Evolutionary conservation across 1,284 basidiomycete species (phyloP).

Genomic region (Tremellales sp.): DNA sequence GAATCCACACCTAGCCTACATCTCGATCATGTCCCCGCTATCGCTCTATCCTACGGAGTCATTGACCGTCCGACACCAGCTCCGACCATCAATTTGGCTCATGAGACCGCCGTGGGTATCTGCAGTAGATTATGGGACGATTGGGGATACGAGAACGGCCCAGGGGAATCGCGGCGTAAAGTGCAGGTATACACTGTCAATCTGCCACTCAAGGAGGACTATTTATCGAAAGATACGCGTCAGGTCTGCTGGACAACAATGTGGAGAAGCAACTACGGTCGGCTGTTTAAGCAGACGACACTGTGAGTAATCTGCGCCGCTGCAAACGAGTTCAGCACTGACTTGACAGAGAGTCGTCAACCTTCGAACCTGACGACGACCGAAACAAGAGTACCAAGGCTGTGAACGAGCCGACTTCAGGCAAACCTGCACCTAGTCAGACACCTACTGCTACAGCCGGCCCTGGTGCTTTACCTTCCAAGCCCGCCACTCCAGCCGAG

Average conservation of each 20-base stretch:
- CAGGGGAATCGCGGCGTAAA: constrained; percentile 7
- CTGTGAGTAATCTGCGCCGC: constrained; percentile 23
- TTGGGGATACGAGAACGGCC: constrained; percentile 63
- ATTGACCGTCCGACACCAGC: constrained; percentile 66
- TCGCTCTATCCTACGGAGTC: constrained; percentile 83
- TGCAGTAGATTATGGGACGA: constrained; percentile 68
- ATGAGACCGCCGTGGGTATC: constrained; percentile 63
- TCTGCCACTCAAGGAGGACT: constrained; percentile 42
- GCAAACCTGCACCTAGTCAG: neutral
- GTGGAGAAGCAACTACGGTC: constrained; percentile 47
- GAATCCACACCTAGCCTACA: constrained; percentile 56
- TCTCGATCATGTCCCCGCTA: constrained; percentile 51
- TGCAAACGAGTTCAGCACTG: no score
- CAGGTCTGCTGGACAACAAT: constrained; percentile 45
- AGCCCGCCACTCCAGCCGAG: neutral
- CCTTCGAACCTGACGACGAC: constrained; percentile 18
- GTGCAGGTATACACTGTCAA: constrained; percentile 47
- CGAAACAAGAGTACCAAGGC: constrained; percentile 9
- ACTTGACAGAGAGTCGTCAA: constrained; percentile 3
- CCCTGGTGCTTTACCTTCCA: neutral
- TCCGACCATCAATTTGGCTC: constrained; percentile 62
- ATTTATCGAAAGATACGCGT: constrained; percentile 25
- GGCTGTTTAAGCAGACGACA: constrained; percentile 39
- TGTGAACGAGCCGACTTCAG: constrained; percentile 9
- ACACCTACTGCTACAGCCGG: constrained; percentile 3